These are phyloP conservation scores for Tolypocladium inflatum DNA, from an alignment of 2,329 filamentous ascomycete genomes.

Conservation along the genomic window DNA sequence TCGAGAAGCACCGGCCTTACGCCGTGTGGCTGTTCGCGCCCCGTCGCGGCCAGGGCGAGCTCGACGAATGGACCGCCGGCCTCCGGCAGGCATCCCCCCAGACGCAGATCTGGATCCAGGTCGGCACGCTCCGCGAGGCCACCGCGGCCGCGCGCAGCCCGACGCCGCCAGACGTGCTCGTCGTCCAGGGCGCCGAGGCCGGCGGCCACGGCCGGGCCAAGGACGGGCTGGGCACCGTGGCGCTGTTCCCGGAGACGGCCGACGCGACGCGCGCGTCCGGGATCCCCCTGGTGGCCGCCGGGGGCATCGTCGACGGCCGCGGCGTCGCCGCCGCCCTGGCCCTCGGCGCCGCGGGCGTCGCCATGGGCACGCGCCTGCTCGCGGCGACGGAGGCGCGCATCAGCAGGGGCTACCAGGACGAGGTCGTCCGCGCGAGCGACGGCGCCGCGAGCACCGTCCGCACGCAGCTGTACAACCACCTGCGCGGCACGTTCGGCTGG, in stretches of 20 bases:
- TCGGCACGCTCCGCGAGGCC: slow-evolving; percentile 39
- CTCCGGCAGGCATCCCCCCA: slow-evolving; percentile 28
- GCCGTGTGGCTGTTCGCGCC: slow-evolving; percentile 41
- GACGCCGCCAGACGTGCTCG: slow-evolving; percentile 35
- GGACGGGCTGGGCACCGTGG: slow-evolving; percentile 33
- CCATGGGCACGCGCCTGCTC: slow-evolving; percentile 56
- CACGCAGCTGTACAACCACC: slow-evolving; percentile 34
- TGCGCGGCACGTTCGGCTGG: slow-evolving; percentile 33
- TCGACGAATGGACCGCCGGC: slow-evolving; percentile 32
- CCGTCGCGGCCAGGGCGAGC: slow-evolving; percentile 20
- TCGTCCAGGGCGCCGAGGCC: slow-evolving; percentile 43
- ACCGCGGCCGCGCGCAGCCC: slow-evolving; percentile 24
- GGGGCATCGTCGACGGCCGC: slow-evolving; percentile 42
- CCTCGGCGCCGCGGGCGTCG: slow-evolving; percentile 43
- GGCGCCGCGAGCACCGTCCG: slow-evolving; percentile 28
- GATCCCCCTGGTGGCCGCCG: slow-evolving; percentile 40
- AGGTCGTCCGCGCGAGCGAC: slow-evolving; percentile 28
- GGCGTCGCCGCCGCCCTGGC: slow-evolving; percentile 38
- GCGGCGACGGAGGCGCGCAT: slow-evolving; percentile 33
- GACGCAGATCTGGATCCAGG: slow-evolving; percentile 43
- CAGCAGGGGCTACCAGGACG: slow-evolving; percentile 29
- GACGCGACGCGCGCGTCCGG: slow-evolving; percentile 25
- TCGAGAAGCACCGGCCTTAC: slow-evolving; percentile 20
- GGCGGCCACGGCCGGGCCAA: slow-evolving; percentile 41
- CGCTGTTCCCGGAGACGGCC: slow-evolving; percentile 38